These are phyloP conservation scores for Paracoccidioides lutzii DNA, from an alignment of 2,329 filamentous ascomycete species.

Conservation along the genomic window DNA sequence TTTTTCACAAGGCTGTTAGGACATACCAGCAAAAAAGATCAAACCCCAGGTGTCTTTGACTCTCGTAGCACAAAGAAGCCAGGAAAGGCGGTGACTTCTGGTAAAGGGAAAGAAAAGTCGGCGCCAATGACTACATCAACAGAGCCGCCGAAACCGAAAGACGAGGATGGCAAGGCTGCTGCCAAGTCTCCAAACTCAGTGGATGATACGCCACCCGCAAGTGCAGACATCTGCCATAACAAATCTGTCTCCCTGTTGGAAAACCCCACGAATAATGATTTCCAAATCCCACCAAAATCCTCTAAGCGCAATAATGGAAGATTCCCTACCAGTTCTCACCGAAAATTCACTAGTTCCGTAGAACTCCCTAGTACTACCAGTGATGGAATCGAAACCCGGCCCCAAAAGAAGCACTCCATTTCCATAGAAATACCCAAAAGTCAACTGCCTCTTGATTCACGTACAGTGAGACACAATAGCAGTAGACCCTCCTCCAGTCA, in stretches of 20 bases:
- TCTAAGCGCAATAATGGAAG: constrained; percentile 1
- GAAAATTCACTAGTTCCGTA: not conserved
- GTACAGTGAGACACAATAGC: not conserved
- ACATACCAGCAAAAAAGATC: constrained; percentile 4
- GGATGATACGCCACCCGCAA: not conserved
- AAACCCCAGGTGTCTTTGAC: not conserved
- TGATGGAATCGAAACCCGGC: not conserved
- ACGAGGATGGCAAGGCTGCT: not conserved
- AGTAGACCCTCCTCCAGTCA: not conserved
- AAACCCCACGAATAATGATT: not conserved
- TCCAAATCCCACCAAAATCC: constrained; percentile 1
- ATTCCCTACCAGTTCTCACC: not conserved
- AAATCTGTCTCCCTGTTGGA: not conserved
- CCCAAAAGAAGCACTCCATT: not conserved
- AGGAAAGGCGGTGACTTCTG: not conserved
- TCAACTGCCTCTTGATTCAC: not conserved
- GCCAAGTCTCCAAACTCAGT: not conserved
- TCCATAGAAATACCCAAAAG: not conserved
- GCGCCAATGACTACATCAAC: not conserved
- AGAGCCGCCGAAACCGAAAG: not conserved
- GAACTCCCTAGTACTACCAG: not conserved
- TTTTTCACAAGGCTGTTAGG: constrained; percentile 7
- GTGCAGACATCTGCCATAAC: not conserved
- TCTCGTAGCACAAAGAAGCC: not conserved
- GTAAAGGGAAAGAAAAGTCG: not conserved